Percentiles rank a stretch among this genome's conserved stretches.
phyloP scores from a whole-genome alignment of 331 rosid genomes.

The Quercus phellos region DNA sequence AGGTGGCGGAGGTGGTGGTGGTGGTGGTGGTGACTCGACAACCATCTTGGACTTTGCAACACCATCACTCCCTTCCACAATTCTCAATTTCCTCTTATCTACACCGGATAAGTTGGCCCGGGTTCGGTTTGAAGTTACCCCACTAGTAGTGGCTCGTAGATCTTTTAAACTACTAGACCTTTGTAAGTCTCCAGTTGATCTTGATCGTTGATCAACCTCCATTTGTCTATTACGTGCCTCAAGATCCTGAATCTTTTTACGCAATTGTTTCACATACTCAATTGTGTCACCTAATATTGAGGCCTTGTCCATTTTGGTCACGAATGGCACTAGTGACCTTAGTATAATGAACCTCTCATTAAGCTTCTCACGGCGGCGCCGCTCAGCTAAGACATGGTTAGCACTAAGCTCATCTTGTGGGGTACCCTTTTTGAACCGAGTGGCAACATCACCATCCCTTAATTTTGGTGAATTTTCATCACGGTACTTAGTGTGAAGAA shows the following conservation, averaged over 20 bases:
- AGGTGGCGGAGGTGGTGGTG: not conserved
- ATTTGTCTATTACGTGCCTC: conserved; percentile 53
- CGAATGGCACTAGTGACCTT: conserved; percentile 77
- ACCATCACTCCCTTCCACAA: conserved; percentile 55
- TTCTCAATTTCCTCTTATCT: conserved; percentile 68
- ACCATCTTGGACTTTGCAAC: conserved; percentile 33
- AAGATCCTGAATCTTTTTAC: conserved; percentile 68
- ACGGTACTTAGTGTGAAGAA: conserved; percentile 58
- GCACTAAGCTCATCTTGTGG: conserved; percentile 77
- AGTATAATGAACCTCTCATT: conserved; percentile 78
- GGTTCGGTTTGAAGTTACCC: conserved; percentile 3
- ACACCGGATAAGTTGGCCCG: conserved; percentile 3
- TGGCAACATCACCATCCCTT: conserved; percentile 15
- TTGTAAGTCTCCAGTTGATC: conserved; percentile 22
- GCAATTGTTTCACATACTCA: conserved; percentile 74
- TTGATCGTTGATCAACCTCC: conserved; percentile 36
- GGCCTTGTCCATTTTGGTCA: conserved; percentile 93
- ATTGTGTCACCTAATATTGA: conserved; percentile 88
- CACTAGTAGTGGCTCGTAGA: conserved; percentile 10
- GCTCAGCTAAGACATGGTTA: conserved; percentile 82
- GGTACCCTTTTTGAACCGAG: conserved; percentile 49
- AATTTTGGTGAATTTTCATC: conserved; percentile 42
- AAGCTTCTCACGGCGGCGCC: conserved; percentile 73
- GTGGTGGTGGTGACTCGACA: not conserved
- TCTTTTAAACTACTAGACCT: conserved; percentile 32